Evolutionary conservation across 331 rosid species (phyloP).

Genomic region (Quercus phellos): DNA sequence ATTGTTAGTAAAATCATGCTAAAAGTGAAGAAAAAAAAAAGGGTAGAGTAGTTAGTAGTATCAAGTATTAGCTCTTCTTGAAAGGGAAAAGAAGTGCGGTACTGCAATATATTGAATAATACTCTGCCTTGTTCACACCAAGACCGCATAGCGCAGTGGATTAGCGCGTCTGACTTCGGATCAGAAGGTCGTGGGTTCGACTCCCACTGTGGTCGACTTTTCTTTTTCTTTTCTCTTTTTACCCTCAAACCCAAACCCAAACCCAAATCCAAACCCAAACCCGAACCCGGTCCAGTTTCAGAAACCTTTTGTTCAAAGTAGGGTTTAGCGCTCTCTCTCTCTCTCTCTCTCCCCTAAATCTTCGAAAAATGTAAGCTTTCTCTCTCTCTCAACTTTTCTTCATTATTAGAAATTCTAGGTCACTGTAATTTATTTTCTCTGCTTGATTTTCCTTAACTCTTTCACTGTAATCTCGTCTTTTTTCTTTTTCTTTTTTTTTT

Average conservation of each 20-base stretch:
- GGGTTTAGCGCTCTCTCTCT: not conserved
- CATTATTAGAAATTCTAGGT: not conserved
- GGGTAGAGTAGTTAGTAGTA: too few species aligned
- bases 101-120: too few species aligned
- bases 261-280: too few species aligned
- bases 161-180: slow-evolving; percentile 99
- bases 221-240: not conserved
- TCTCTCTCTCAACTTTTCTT: not conserved
- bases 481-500: not conserved
- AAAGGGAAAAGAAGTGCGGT: too few species aligned
- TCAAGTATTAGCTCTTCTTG: too few species aligned
- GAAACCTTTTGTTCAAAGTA: not conserved
- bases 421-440: not conserved
- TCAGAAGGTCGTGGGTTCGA: slow-evolving; percentile 99
- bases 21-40: too few species aligned
- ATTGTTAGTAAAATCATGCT: too few species aligned
- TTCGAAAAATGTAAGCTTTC: too few species aligned
- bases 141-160: slow-evolving; percentile 99
- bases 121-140: too few species aligned
- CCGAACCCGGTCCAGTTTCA: not conserved
- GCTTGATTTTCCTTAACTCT: not conserved
- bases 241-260: too few species aligned
- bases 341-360: not conserved
- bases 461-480: not conserved
- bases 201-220: slow-evolving; percentile 86